A percentile compares a stretch with the other conserved stretches of the same genome.
phyloP scores from a whole-genome alignment of 257 asterid genomes.

The Marsdenia floribunda region DNA sequence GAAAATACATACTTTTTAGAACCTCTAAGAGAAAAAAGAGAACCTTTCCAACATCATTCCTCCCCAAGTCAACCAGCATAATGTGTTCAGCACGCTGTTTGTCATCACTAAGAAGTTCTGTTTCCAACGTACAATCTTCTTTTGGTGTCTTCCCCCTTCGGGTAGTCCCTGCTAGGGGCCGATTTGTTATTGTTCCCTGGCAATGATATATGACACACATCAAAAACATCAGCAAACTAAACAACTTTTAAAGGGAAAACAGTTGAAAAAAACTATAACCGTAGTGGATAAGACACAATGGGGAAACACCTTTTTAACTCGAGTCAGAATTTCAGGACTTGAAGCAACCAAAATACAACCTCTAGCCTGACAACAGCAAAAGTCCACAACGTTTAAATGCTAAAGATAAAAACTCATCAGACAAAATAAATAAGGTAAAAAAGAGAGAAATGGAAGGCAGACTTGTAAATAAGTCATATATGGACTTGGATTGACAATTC shows the following conservation, averaged over 20 bases:
- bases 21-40: slow-evolving; percentile 7
- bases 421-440: background rate
- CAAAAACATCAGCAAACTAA: slow-evolving; percentile 13
- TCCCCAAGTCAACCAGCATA: slow-evolving; percentile 98
- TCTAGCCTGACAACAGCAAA: slow-evolving; percentile 56
- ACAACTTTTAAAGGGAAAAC: background rate
- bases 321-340: slow-evolving; percentile 96
- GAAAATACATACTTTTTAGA: background rate
- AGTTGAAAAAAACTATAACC: background rate
- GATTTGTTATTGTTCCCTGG: slow-evolving; percentile 74
- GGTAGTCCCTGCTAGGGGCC: slow-evolving; percentile 93
- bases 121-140: slow-evolving; percentile 89
- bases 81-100: slow-evolving; percentile 98
- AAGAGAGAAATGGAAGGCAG: slow-evolving; percentile 23
- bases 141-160: slow-evolving; percentile 87
- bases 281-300: background rate
- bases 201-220: slow-evolving; percentile 15
- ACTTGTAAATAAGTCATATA: slow-evolving; percentile 97
- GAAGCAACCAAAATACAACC: slow-evolving; percentile 95
- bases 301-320: slow-evolving; percentile 65
- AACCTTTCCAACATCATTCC: slow-evolving; percentile 99
- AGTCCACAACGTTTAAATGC: background rate
- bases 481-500: slow-evolving; percentile 98
- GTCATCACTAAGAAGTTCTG: slow-evolving; percentile 73
- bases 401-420: slow-evolving; percentile 6